These are phyloP conservation scores for Daedaleopsis sinensis DNA, from an alignment of 768 basidiomycete species.

Conservation along the genomic window DNA sequence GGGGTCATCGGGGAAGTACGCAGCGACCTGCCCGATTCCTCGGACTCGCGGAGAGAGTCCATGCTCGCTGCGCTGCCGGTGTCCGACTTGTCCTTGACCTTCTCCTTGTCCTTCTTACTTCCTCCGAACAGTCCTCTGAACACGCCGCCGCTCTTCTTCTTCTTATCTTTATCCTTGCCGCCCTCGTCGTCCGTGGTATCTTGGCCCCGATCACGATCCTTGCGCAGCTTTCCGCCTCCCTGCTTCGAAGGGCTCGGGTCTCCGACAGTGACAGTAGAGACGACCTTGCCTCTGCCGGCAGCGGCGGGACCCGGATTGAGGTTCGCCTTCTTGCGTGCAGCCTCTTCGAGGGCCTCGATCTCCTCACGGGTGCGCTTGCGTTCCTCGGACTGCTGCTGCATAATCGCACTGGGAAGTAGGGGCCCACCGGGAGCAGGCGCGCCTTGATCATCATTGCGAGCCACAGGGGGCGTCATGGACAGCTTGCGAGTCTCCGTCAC, in stretches of 20 bases:
- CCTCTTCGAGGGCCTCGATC: conserved; percentile 46
- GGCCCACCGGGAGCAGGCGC: conserved; percentile 20
- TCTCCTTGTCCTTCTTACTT: conserved; percentile 64
- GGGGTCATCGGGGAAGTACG: conserved; percentile 26
- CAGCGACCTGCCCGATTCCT: conserved; percentile 61
- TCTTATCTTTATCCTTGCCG: conserved; percentile 49
- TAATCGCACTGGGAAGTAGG: conserved; percentile 41
- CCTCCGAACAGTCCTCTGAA: conserved; percentile 77
- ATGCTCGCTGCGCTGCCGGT: conserved; percentile 57
- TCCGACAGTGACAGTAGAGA: conserved; percentile 9
- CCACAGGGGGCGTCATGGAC: conserved; percentile 78
- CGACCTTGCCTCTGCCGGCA: conserved; percentile 14
- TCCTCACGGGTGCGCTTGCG: conserved; percentile 57
- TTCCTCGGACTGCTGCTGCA: conserved; percentile 54
- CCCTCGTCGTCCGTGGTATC: conserved; percentile 44
- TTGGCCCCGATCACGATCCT: conserved; percentile 41
- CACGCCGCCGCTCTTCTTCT: conserved; percentile 75
- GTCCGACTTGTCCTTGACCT: conserved; percentile 57
- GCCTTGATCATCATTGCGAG: conserved; percentile 51
- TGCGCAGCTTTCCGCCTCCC: conserved; percentile 43
- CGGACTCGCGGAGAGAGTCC: conserved; percentile 48
- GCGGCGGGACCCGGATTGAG: conserved; percentile 5
- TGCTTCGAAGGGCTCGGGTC: conserved; percentile 1
- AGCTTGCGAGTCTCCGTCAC: conserved; percentile 76
- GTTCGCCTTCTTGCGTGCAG: conserved; percentile 51